Conservation (phyloP, 2,329 filamentous ascomycete genomes). For the Aspergillus costaricaensis region DNA sequence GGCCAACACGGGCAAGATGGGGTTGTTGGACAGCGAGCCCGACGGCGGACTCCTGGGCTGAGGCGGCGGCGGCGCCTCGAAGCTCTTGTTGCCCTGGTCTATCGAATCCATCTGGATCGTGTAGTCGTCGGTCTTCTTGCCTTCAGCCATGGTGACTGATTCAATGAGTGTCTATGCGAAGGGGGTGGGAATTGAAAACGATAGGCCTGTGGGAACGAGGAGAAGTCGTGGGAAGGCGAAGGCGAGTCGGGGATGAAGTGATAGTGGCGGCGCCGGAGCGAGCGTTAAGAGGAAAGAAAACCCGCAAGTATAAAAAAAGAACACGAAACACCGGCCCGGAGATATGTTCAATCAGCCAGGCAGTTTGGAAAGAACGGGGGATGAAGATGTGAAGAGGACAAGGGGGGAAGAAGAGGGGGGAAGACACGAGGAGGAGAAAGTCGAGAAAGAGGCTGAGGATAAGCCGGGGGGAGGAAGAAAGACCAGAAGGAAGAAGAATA, state of each 20-base stretch:
- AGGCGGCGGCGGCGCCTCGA: slow-evolving; percentile 43
- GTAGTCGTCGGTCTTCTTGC: slow-evolving; percentile 82
- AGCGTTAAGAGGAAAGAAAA: not conserved
- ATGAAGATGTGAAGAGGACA: slow-evolving; percentile 5
- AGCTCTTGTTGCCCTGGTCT: slow-evolving; percentile 53
- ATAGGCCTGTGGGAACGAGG: not conserved
- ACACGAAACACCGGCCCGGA: not conserved
- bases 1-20: slow-evolving; percentile 75
- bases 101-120: slow-evolving; percentile 68
- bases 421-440: not conserved
- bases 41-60: slow-evolving; percentile 38
- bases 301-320: not conserved
- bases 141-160: slow-evolving; percentile 70
- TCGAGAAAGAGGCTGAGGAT: not conserved
- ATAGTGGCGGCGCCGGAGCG: slow-evolving; percentile 5
- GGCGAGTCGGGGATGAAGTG: not conserved
- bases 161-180: slow-evolving; percentile 5
- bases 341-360: not conserved
- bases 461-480: slow-evolving; percentile 1
- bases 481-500: slow-evolving; percentile 11
- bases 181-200: slow-evolving; percentile 4
- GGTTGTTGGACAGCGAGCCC: slow-evolving; percentile 68
- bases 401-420: slow-evolving; percentile 1
- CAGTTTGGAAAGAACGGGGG: slow-evolving; percentile 3
- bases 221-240: not conserved